Base-by-base conservation (phyloP, 2,329 filamentous ascomycete genomes). In the Tolypocladium inflatum region DNA sequence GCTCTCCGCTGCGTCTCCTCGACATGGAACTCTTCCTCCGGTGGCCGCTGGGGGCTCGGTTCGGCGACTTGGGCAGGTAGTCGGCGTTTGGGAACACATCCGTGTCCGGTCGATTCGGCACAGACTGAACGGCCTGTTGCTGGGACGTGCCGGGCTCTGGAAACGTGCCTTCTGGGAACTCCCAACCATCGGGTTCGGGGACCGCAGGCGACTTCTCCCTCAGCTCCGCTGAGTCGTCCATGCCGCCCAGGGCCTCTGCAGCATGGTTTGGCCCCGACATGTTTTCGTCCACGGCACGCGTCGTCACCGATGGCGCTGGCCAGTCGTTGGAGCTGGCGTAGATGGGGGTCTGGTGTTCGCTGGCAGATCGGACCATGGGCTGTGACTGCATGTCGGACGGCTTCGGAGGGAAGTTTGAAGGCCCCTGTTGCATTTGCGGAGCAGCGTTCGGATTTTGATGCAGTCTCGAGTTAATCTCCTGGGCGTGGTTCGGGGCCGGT, bases 81-180 rank as follows among this genome's bases (percentile, higher is more conserved):
- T 91, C 91, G 50, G 91, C 89, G 52, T 84, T 86, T 1, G 93
- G 92, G 62, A 97, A 97, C 5, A 84, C 81, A 71, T 97, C 93
- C 0, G 87, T 94, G 68, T 97, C 93, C 1, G 91, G 91, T 61
- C 92, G 85, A 74, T 71, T 87, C 63, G 67, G 78, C 38, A 72
- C 73, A 57, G 80, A 79, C 55, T 78, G 76, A 2, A 63, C 37
- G n/a, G 42, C n/a, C 35, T 55, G 67, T 33, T 69, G 72, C 52
- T 81, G 78, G 6, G 70, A 65, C 37, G 75, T 70, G 50, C 71
- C 68, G 15, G 82, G 74, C 45, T 89, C 87, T 0, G 82, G 74
- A 56, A 85, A 83, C n/a, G 80, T 77, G 10, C 85, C 80, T 59
- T 97, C 91, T 57, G 93, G 90, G 64, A 99, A 99, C 67, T 95